These are phyloP conservation scores for Plasmopara viticola DNA, from an alignment of 352 stramenopile genomes.

Conservation along the genomic window DNA sequence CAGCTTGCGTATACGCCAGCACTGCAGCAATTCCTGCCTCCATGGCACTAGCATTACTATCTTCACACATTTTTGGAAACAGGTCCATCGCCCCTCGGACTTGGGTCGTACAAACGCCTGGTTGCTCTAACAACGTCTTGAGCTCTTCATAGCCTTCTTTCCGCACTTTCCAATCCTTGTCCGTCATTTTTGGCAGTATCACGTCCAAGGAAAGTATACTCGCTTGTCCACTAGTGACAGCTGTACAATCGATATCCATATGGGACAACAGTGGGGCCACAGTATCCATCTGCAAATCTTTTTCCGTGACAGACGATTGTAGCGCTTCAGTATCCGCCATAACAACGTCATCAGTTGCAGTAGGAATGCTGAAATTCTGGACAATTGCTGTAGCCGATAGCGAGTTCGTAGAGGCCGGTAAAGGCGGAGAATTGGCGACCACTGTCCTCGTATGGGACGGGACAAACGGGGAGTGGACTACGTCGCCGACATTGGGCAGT, in stretches of 20 bases:
- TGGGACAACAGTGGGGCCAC: slow-evolving; percentile 22
- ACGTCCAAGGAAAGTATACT: slow-evolving; percentile 27
- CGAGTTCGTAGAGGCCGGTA: slow-evolving; percentile 6
- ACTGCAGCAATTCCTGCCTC: slow-evolving; percentile 71
- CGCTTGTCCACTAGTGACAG: slow-evolving; percentile 3
- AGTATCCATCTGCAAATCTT: slow-evolving; percentile 25
- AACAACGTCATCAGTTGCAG: slow-evolving; percentile 13
- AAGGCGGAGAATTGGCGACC: slow-evolving; percentile 38
- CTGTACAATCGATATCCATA: slow-evolving; percentile 21
- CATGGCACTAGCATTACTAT: slow-evolving; percentile 75
- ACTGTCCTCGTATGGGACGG: slow-evolving; percentile 17
- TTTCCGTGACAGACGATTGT: slow-evolving; percentile 5
- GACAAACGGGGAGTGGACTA: slow-evolving; percentile 45
- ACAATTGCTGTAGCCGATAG: slow-evolving; percentile 2
- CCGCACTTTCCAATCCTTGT: slow-evolving; percentile 85
- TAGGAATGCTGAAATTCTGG: slow-evolving; percentile 11
- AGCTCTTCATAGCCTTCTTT: slow-evolving; percentile 79
- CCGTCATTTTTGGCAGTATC: slow-evolving; percentile 48
- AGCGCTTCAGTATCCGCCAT: slow-evolving; percentile 18
- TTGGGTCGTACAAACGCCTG: slow-evolving; percentile 33
- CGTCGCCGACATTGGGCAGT: slow-evolving; percentile 15
- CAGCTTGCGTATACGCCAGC: slow-evolving; percentile 57
- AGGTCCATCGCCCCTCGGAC: slow-evolving; percentile 47
- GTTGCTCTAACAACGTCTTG: slow-evolving; percentile 54
- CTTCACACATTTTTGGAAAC: slow-evolving; percentile 79